Conservation (phyloP, 1,284 basidiomycete species). For the Ceraceosorus guamensis region DNA sequence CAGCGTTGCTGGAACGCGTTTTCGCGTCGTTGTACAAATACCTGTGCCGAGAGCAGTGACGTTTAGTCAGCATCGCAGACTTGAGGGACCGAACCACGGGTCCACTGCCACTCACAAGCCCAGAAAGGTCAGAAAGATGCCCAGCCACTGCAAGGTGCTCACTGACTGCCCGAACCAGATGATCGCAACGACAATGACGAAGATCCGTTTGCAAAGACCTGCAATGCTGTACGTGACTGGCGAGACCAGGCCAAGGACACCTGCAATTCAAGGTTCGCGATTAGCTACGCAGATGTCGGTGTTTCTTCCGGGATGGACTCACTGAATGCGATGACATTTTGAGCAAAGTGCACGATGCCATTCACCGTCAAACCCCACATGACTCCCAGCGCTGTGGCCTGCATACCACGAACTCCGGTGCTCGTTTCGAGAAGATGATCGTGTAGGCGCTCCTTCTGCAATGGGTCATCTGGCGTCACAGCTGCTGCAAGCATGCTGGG, state of each 20-base stretch:
- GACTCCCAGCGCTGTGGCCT: conserved; percentile 59
- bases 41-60: background rate
- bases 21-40: background rate
- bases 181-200: conserved; percentile 94
- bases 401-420: no score
- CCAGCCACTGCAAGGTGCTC: conserved; percentile 69
- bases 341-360: conserved; percentile 89
- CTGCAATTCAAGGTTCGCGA: no score
- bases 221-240: conserved; percentile 99
- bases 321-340: conserved; percentile 94
- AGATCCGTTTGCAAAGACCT: conserved; percentile 92
- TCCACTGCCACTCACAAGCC: conserved; percentile 60
- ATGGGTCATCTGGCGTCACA: no score
- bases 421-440: conserved; percentile 2
- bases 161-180: conserved; percentile 90
- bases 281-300: no score
- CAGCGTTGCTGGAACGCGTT: background rate
- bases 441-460: conserved; percentile 4
- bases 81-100: no score
- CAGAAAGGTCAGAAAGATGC: conserved; percentile 79
- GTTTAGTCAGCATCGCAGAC: background rate
- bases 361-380: conserved; percentile 65
- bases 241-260: conserved; percentile 83
- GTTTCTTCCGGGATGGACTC: no score
- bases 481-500: conserved; percentile 7